These are phyloP conservation scores for Pythium folliculosum DNA, from an alignment of 352 stramenopile genomes.

Conservation along the genomic window DNA sequence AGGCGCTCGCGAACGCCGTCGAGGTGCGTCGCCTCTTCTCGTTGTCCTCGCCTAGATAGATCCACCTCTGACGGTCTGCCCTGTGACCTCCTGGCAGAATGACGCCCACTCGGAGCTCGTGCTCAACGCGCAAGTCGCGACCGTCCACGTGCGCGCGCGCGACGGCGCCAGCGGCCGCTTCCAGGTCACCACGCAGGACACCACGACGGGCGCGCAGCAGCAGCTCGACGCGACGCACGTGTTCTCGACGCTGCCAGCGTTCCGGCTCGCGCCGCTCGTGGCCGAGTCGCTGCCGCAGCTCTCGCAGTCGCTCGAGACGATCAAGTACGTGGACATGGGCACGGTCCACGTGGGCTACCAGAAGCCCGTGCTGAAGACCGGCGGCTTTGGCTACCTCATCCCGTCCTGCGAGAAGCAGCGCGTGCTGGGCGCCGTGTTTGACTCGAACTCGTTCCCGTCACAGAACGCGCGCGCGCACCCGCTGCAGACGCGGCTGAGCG, in stretches of 20 bases:
- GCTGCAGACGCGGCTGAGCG: slow-evolving; percentile 72
- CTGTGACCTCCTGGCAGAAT: slow-evolving; percentile 1
- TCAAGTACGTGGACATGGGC: slow-evolving; percentile 81
- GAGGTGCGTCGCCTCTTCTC: slow-evolving; percentile 24
- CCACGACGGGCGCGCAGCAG: slow-evolving; percentile 31
- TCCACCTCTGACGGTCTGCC: not conserved
- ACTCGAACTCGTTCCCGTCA: slow-evolving; percentile 88
- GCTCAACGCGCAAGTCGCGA: slow-evolving; percentile 26
- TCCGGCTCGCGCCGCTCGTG: slow-evolving; percentile 51
- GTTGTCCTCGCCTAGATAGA: not conserved
- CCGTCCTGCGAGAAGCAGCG: slow-evolving; percentile 68
- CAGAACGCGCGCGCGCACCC: slow-evolving; percentile 49
- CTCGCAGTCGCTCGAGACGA: slow-evolving; percentile 49
- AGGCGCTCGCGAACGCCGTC: slow-evolving; percentile 47
- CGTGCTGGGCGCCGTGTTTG: slow-evolving; percentile 84
- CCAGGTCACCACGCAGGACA: slow-evolving; percentile 45
- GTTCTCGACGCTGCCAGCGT: slow-evolving; percentile 78
- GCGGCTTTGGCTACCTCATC: slow-evolving; percentile 89
- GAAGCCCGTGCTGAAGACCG: slow-evolving; percentile 47
- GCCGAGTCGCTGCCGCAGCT: slow-evolving; percentile 46
- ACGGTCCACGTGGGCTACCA: slow-evolving; percentile 84
- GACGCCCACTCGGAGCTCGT: slow-evolving; percentile 26
- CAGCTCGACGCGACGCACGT: slow-evolving; percentile 64
- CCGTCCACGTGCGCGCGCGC: slow-evolving; percentile 7
- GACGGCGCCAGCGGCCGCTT: slow-evolving; percentile 17